Conservation (phyloP, 2,329 filamentous ascomycete genomes). For the Beauveria rudraprayagi region DNA sequence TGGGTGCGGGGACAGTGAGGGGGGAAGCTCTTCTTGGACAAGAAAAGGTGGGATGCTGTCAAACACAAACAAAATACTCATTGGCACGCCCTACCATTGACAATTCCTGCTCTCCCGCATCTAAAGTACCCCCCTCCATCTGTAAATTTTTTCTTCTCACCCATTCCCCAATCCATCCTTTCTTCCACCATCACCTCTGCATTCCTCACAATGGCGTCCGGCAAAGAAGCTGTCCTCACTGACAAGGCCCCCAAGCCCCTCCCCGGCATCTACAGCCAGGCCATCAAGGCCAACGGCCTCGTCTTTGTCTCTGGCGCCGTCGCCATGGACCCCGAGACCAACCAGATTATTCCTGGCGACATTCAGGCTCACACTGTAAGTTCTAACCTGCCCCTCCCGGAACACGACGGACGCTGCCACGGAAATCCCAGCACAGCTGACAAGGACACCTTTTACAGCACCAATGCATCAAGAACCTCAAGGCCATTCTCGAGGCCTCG, state of each 20-base stretch:
- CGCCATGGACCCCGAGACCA: constrained; percentile 51
- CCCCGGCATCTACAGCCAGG: constrained; percentile 37
- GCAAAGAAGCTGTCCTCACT: constrained; percentile 30
- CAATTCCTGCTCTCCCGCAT: not conserved
- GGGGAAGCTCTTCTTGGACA: not conserved
- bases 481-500: constrained; percentile 60
- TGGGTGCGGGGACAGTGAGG: constrained; percentile 1
- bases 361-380: constrained; percentile 56
- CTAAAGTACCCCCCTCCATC: not conserved
- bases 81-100: not conserved
- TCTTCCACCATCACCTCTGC: not conserved
- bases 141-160: not conserved
- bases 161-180: not conserved
- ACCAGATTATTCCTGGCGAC: constrained; percentile 53
- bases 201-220: constrained; percentile 20
- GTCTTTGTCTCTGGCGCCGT: constrained; percentile 68
- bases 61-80: not conserved
- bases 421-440: too few species aligned
- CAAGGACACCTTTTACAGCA: constrained; percentile 24
- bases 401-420: too few species aligned
- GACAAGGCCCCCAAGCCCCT: constrained; percentile 34
- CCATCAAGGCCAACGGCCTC: constrained; percentile 59
- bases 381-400: not conserved
- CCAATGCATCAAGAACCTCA: constrained; percentile 63
- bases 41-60: constrained; percentile 1